Base-by-base conservation (phyloP, 352 stramenopile genomes). In the Globisporangium takayamanum region DNA sequence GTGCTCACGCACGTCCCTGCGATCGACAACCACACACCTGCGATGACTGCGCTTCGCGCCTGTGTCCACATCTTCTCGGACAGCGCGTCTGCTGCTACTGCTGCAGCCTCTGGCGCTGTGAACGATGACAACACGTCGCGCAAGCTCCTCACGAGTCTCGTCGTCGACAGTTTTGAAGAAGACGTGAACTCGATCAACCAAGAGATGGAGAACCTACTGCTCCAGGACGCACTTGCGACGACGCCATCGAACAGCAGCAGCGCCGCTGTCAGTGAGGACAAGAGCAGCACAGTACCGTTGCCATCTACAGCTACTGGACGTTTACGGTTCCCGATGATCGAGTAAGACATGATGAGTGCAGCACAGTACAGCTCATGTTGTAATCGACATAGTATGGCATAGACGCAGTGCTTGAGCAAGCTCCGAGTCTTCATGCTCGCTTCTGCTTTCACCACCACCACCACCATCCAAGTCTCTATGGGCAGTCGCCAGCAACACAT, bases 131-230 rank as follows among this genome's bases (percentile, higher is more conserved):
- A 11, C 4, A 49, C 37, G 25, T 11, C 41, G 28, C 25, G 20
- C 14, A 46, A 48, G 28, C 42, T 45, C 11, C 53, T 65, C 3
- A 28, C 47, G 1, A 50, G 55, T 1, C 37, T 60, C 26, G 53
- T 65, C 10, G 16, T 65, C 45, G 52, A 28, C 16, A 59, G 25
- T 28, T 65, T 60, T 25, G 59, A 60, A 22, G 48, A 60, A n/a
- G 59, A 65, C 53, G 53, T 65, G 25, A 60, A 65, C 52, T 65
- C 52, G 59, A 65, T 65, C 52, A 65, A 59, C 26, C 46, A 52
- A 22, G 37, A 39, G 18, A 60, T 65, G 59, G 59, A 65, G 46
- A 56, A 65, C 22, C 5, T 65, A 18, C 16, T 60, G 25, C 14
- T 65, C 11, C 36, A 56, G 5, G 47, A 65, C 16, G 50, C 45